Conservation (phyloP, 345 rosid species). For the Lepidium didymum region DNA sequence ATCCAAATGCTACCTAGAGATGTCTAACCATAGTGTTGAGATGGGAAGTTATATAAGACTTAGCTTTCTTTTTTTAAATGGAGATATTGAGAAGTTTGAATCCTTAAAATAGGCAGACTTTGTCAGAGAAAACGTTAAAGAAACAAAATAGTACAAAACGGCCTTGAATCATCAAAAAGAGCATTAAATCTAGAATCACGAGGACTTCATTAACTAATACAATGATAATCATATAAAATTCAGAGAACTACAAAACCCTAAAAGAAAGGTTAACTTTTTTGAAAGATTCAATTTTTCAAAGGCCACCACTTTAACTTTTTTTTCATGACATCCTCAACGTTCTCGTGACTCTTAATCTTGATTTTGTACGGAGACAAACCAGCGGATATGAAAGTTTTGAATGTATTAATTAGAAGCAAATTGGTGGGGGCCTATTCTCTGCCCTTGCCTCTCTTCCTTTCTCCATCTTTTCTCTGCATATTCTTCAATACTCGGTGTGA, state of each 20-base stretch:
- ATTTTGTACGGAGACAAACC: slow-evolving; percentile 20
- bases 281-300: slow-evolving; percentile 7
- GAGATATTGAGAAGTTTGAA: neutral
- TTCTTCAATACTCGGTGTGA: neutral
- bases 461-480: neutral
- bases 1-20: too few species aligned
- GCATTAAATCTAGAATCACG: slow-evolving; percentile 8
- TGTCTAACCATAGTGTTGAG: neutral
- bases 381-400: slow-evolving; percentile 1
- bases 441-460: neutral
- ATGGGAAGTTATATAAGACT: neutral
- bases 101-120: neutral
- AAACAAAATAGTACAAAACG: neutral
- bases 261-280: neutral
- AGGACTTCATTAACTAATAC: slow-evolving; percentile 9
- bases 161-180: neutral
- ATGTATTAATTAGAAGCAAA: neutral
- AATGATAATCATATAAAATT: neutral
- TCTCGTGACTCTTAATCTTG: slow-evolving; percentile 20
- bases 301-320: neutral
- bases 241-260: slow-evolving; percentile 1
- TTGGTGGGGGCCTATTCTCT: neutral
- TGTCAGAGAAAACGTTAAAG: slow-evolving; percentile 2
- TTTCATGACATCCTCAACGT: slow-evolving; percentile 26
- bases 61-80: neutral